Percentiles rank a stretch among this genome's conserved stretches.
These are phyloP conservation scores for Elaphomyces granulatus DNA, from an alignment of 495 filamentous ascomycete genomes.

Conservation along the genomic window DNA sequence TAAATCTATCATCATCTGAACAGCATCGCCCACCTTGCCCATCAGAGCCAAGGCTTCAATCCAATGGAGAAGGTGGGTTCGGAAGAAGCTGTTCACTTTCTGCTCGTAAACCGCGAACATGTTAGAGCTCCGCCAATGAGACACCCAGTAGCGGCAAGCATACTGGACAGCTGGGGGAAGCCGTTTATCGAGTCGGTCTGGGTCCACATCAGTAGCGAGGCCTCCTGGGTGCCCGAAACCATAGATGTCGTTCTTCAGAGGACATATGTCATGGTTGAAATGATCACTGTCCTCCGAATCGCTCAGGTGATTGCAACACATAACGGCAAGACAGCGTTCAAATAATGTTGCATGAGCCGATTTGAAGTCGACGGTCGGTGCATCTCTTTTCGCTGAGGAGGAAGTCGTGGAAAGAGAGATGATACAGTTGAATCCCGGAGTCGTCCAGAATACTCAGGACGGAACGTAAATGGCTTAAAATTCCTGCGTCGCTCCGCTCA, in stretches of 20 bases:
- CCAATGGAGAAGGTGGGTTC: constrained; percentile 11
- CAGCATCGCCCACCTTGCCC: constrained; percentile 4
- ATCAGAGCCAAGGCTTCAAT: constrained; percentile 10
- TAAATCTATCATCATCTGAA: no score
- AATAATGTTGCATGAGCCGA: no score
- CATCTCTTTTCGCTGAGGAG: constrained; percentile 26
- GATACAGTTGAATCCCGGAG: constrained; percentile 21
- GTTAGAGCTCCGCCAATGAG: constrained; percentile 11
- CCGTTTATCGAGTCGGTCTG: no score
- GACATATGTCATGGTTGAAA: no score
- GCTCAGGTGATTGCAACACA: no score
- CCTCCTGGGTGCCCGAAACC: no score
- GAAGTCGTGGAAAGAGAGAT: constrained; percentile 39
- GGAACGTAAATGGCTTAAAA: constrained; percentile 17
- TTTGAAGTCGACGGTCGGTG: no score
- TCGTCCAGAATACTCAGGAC: constrained; percentile 23
- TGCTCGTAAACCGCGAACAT: constrained; percentile 3
- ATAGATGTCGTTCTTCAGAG: no score
- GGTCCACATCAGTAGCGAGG: no score
- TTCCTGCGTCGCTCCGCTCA: not conserved
- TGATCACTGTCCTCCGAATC: no score
- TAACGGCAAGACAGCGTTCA: no score
- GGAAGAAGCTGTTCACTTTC: constrained; percentile 9
- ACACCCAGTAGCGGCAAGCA: constrained; percentile 17
- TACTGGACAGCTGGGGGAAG: no score